These are phyloP conservation scores for Candida gorgasii DNA, from an alignment of 805 yeast species.

Conservation along the genomic window DNA sequence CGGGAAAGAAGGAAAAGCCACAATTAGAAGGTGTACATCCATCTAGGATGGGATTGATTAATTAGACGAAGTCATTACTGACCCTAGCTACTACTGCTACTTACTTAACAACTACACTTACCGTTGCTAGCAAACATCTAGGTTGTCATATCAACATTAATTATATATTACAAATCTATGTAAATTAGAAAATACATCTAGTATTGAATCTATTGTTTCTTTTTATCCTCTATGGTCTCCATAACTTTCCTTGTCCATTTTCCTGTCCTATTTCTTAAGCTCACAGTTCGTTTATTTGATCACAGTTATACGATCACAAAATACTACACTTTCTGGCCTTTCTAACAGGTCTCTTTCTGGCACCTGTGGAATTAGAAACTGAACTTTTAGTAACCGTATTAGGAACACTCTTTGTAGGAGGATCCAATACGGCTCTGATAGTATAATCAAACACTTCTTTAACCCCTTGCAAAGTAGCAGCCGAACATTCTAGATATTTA, in stretches of 20 bases:
- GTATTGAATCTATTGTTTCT: conserved; percentile 2
- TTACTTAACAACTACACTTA: too few species aligned
- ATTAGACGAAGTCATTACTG: neutral
- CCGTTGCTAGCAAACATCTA: neutral
- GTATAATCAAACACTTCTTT: conserved; percentile 84
- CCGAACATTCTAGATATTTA: conserved; percentile 83
- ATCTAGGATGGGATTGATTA: conserved; percentile 57
- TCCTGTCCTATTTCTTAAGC: neutral
- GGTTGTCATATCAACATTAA: neutral
- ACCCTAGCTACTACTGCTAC: neutral
- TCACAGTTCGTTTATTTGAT: conserved; percentile 18
- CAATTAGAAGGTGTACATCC: conserved; percentile 54
- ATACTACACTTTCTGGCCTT: conserved; percentile 42
- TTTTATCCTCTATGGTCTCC: neutral
- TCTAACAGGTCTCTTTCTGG: conserved; percentile 28
- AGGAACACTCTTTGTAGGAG: conserved; percentile 34
- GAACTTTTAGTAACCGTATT: conserved; percentile 12
- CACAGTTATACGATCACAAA: too few species aligned
- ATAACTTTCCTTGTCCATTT: too few species aligned
- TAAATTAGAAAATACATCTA: conserved; percentile 6
- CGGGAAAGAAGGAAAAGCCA: conserved; percentile 14
- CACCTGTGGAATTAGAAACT: conserved; percentile 8
- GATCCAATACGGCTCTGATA: conserved; percentile 64
- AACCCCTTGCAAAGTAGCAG: conserved; percentile 85
- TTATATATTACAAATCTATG: conserved; percentile 11